Base-by-base conservation (phyloP, 352 stramenopile genomes). In the Phytophthora cryptogea region DNA sequence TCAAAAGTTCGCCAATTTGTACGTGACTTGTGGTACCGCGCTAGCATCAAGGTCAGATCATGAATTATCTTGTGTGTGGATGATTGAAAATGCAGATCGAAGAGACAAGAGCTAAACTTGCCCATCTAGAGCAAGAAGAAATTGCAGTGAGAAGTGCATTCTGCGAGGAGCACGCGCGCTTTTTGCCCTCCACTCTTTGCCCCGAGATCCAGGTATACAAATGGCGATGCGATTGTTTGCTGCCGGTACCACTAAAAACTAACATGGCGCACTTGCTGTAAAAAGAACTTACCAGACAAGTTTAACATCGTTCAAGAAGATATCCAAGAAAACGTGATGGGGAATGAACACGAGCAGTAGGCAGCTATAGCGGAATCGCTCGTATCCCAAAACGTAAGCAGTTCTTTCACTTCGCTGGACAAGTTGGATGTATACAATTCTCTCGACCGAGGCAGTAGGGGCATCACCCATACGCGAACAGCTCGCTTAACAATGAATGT, bases 121-220 rank as follows among this genome's bases (percentile, higher is more conserved):
- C 73, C 13, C 61, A 40, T 5, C 58, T 84, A 6, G 81, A 81
- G 13, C 59, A 88, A 52, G 59, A 87, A 16, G 81, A 93, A 33
- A 61, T 67, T 11, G 45, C 69, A 31, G 36, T 73, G 14, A 73
- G 83, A 0, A 52, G 70, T 10, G 42, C 30, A 1, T 93, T 93
- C 44, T 80, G 66, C 17, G 53, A 86, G 17, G 76, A 88, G 27
- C 78, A 91, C 43, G 80, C 67, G 23, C 80, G 76, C 40, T 93
- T 86, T 41, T 70, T 93, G 31, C 83, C 83, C 4, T 78, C 80
- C 7, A 86, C 81, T 2, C 64, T 93, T 9, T 91, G 81, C 62
- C 83, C 81, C 4, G 72, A 89, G 52, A 83, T 93, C 46, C 83
- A 87, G 63, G 82, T 90, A n/a, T n/a, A 53, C 14, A 53, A 49